A percentile compares a stretch with the other conserved stretches of the same genome.
These are phyloP conservation scores for Aspergillus latus DNA, from an alignment of 2,329 filamentous ascomycete species.

Conservation along the genomic window DNA sequence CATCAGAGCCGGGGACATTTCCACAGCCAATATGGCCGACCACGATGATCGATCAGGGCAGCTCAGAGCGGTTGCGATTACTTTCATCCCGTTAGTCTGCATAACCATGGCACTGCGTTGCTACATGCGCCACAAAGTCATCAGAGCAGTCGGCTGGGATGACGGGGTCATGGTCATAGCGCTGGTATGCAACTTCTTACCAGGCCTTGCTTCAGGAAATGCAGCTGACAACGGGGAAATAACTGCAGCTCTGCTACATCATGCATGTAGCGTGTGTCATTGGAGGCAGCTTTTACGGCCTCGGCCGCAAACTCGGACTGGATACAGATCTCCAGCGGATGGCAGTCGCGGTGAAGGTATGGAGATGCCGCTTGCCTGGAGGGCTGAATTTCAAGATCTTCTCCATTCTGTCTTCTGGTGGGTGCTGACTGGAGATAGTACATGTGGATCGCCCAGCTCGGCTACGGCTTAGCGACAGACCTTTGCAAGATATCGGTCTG, in stretches of 20 bases:
- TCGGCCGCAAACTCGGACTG: constrained; percentile 23
- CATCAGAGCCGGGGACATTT: background rate
- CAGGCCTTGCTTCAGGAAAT: background rate
- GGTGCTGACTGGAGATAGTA: constrained; percentile 19
- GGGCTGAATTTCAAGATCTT: background rate
- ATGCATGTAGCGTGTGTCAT: constrained; percentile 35
- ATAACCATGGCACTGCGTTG: constrained; percentile 31
- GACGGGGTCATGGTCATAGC: constrained; percentile 34
- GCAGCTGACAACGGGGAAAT: background rate
- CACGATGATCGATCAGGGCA: constrained; percentile 25
- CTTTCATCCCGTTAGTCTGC: constrained; percentile 29
- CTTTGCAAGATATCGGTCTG: constrained; percentile 53
- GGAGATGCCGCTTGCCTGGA: background rate
- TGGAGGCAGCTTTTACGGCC: constrained; percentile 32
- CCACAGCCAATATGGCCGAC: constrained; percentile 16
- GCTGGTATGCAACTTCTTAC: constrained; percentile 18
- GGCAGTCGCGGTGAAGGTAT: constrained; percentile 27
- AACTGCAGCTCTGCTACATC: constrained; percentile 24
- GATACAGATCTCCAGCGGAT: constrained; percentile 8
- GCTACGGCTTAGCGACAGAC: constrained; percentile 51
- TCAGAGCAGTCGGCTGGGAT: constrained; percentile 37
- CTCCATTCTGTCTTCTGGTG: too few species aligned
- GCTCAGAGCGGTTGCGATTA: constrained; percentile 27
- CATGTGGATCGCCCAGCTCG: constrained; percentile 56
- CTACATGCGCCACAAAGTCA: constrained; percentile 33